Conservation (phyloP, 2,329 filamentous ascomycete species). For the Trichoderma citrinoviride region DNA sequence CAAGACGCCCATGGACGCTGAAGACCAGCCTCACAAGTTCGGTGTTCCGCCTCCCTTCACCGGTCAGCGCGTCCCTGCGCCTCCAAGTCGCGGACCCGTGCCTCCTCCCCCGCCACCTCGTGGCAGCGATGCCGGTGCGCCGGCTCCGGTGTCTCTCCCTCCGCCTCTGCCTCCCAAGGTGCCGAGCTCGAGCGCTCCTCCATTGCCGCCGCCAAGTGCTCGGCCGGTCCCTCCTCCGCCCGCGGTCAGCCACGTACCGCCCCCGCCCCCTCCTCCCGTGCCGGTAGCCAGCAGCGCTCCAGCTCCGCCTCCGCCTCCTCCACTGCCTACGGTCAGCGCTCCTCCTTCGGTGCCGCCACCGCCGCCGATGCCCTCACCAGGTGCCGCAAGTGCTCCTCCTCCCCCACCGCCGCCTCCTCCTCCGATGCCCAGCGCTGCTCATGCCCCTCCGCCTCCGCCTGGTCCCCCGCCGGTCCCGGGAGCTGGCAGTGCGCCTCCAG, state of each 20-base stretch:
- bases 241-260: slow-evolving; percentile 39
- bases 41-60: slow-evolving; percentile 77
- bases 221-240: slow-evolving; percentile 55
- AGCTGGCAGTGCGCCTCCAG: slow-evolving; percentile 43
- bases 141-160: slow-evolving; percentile 30
- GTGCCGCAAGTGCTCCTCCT: slow-evolving; percentile 24
- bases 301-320: slow-evolving; percentile 43
- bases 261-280: slow-evolving; percentile 23
- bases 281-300: slow-evolving; percentile 44
- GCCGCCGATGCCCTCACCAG: slow-evolving; percentile 36
- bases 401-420: slow-evolving; percentile 21
- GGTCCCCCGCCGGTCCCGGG: slow-evolving; percentile 25
- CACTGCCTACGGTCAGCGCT: slow-evolving; percentile 37
- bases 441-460: slow-evolving; percentile 22
- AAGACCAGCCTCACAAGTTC: slow-evolving; percentile 57
- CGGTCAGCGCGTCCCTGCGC: slow-evolving; percentile 63
- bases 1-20: slow-evolving; percentile 66
- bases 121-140: slow-evolving; percentile 32
- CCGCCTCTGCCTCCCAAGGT: slow-evolving; percentile 51
- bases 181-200: slow-evolving; percentile 44
- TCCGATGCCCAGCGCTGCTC: slow-evolving; percentile 14
- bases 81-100: slow-evolving; percentile 67
- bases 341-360: slow-evolving; percentile 36
- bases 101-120: slow-evolving; percentile 67
- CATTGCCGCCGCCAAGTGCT: slow-evolving; percentile 50